Base-by-base conservation (phyloP, 139 green algal genomes). In the Tetradesmus lagerheimii region DNA sequence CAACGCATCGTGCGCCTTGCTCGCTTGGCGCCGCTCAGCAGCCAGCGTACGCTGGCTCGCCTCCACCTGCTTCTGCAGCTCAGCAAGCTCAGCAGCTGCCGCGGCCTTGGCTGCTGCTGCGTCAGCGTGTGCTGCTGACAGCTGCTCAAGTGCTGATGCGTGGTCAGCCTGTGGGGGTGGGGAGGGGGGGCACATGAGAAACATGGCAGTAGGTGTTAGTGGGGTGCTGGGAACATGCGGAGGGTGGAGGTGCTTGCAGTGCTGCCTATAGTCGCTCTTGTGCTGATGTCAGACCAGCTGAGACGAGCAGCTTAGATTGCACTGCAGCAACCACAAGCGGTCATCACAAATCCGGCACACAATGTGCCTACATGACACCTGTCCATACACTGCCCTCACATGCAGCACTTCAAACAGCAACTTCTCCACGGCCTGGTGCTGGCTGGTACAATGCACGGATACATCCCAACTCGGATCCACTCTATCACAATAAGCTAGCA, bases 391-490 rank as follows among this genome's bases (percentile, higher is more conserved):
- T 18, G 11, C 11, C 11, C 45, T 9, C 45, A 57, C 50, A n/a
- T 86, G 80, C 80, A 86, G 80, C n/a, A 47, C 27, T n/a, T 86
- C 80, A 31, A 76, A 66, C n/a, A 86, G 18, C 20, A 16, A 14
- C 11, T 50, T 45, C n/a, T 86, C 80, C 16, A 86, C 80, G 23
- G 80, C 80, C 2, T 75, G 57, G n/a, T 86, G 31, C 47, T 86
- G 76, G 3, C n/a, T n/a, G n/a, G n/a, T n/a, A n/a, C n/a, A n/a
- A n/a, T n/a, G n/a, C n/a, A n/a, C n/a, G n/a, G n/a, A n/a, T n/a
- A n/a, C n/a, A n/a, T n/a, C n/a, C n/a, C n/a, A n/a, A n/a, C n/a
- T n/a, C n/a, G n/a, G n/a, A n/a, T n/a, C n/a, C n/a, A n/a, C n/a
- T n/a, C n/a, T n/a, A n/a, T n/a, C n/a, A n/a, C n/a, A n/a, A n/a